These are phyloP conservation scores for Raphanus raphanistrum DNA, from an alignment of 345 rosid genomes.

Conservation along the genomic window DNA sequence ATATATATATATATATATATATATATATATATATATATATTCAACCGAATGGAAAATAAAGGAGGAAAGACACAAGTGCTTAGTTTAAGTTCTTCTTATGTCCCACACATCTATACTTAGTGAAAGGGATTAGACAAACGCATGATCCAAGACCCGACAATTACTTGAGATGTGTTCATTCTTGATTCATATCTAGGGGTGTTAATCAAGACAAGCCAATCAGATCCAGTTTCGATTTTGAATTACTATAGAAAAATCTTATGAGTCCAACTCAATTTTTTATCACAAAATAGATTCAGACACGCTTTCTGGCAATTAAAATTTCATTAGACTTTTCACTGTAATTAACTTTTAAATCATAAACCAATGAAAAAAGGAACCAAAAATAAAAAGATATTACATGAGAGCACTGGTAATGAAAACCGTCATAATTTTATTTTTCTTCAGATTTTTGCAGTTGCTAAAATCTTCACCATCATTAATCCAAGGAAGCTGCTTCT, in stretches of 20 bases:
- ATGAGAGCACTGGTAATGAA: background rate
- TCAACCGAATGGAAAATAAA: slow-evolving; percentile 17
- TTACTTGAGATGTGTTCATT: slow-evolving; percentile 28
- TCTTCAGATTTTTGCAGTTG: background rate
- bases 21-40: slow-evolving; percentile 3
- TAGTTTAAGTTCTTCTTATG: slow-evolving; percentile 31
- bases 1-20: no score
- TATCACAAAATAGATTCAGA: background rate
- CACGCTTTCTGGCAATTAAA: background rate
- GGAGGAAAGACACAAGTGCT: slow-evolving; percentile 22
- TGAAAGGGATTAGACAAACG: slow-evolving; percentile 28
- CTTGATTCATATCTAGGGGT: slow-evolving; percentile 25
- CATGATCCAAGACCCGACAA: slow-evolving; percentile 30
- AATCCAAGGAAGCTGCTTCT: no score
- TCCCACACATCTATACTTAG: slow-evolving; percentile 26
- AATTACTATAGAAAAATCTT: slow-evolving; percentile 22
- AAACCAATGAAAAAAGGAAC: background rate
- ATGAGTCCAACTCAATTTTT: background rate
- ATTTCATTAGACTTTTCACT: background rate
- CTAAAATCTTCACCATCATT: no score
- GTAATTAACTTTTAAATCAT: background rate
- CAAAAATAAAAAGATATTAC: background rate
- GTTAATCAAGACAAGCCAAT: slow-evolving; percentile 26
- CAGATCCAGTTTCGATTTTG: background rate
- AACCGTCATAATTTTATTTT: background rate